Evolutionary conservation across 805 yeast species (phyloP), one percentile per base, ranked within the genome.

Genomic region (Spencermartinsiella europaea): DNA sequence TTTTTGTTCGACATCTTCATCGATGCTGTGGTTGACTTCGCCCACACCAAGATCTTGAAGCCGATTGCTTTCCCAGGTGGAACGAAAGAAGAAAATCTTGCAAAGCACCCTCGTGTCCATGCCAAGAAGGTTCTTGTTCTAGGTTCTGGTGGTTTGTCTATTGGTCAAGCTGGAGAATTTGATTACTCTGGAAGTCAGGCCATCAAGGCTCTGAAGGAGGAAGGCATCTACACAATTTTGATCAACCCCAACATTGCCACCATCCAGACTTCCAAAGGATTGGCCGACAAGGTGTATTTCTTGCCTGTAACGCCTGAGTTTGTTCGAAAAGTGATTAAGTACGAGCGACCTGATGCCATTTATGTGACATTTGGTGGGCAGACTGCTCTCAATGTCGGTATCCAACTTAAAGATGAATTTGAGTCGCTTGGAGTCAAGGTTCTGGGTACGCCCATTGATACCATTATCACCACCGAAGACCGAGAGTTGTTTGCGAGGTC

Each of bases 111-210:
- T 60, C 79, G 79, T 60, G 85, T 81, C 35, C 74, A 83, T 48
- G 95, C 83, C 59, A 88, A 89, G 77, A 93, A 93, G 72, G 96
- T 88, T 42, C 78, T 89, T 56, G 91, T 89, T 48, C 78, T 93
- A 61, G 99, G 99, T 61, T 90, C 97, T 44, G 99, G 99, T 74
- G 99, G 99, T 66, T 76, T 93, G 61, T 86, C 96, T 47, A 93
- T 93, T 65, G 99, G 99, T 56, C 99, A 93, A 74, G 99, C 99
- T 54, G 99, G 99, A 70, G 99, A 93, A 72, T 93, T 93, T 63
- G 99, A 93, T 68, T 93, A 93, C 72, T 89, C 97, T 39, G 99
- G 99, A 63, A 88, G 96, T 46, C 99, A 93, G 72, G 99, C 99
- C 49, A 93, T 93, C 71, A 93, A 93, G 71, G 99, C 99, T 40